Conservation (phyloP, 805 yeast genomes). For the Priceomyces castillae region DNA sequence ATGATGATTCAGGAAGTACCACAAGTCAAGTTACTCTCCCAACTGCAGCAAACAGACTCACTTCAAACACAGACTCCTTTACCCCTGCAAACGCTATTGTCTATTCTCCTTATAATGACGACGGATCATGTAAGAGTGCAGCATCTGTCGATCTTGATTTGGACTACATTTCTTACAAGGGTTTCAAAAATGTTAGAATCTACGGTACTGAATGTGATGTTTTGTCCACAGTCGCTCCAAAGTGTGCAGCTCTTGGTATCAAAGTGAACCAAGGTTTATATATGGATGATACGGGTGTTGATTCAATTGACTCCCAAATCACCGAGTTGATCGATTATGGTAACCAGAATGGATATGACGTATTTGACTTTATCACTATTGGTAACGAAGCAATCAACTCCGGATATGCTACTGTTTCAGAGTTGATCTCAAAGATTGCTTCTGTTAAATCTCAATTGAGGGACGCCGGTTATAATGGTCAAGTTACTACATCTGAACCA, state of each 20-base stretch:
- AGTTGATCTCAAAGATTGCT: constrained; percentile 62
- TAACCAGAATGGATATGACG: constrained; percentile 58
- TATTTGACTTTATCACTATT: constrained; percentile 73
- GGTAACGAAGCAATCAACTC: constrained; percentile 86
- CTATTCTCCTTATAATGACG: constrained; percentile 75
- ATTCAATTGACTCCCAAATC: constrained; percentile 64
- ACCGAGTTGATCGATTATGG: constrained; percentile 48
- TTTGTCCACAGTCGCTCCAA: constrained; percentile 61
- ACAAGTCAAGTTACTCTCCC: constrained; percentile 15
- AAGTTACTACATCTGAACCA: constrained; percentile 83
- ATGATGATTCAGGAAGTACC: constrained; percentile 25
- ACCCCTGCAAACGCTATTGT: constrained; percentile 59
- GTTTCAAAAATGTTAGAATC: constrained; percentile 65
- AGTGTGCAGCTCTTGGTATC: constrained; percentile 56
- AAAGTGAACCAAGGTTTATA: constrained; percentile 85
- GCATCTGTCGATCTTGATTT: constrained; percentile 59
- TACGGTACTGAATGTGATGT: constrained; percentile 88
- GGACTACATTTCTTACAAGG: constrained; percentile 52
- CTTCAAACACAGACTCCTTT: constrained; percentile 18
- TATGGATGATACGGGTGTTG: constrained; percentile 63
- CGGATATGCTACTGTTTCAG: constrained; percentile 56
- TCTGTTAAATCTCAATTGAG: constrained; percentile 57
- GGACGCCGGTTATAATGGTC: constrained; percentile 74
- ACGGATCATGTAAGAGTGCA: constrained; percentile 63
- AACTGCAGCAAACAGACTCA: constrained; percentile 10